Conservation (phyloP, 176 grass and related monocot species). For the Triticum turgidum region DNA sequence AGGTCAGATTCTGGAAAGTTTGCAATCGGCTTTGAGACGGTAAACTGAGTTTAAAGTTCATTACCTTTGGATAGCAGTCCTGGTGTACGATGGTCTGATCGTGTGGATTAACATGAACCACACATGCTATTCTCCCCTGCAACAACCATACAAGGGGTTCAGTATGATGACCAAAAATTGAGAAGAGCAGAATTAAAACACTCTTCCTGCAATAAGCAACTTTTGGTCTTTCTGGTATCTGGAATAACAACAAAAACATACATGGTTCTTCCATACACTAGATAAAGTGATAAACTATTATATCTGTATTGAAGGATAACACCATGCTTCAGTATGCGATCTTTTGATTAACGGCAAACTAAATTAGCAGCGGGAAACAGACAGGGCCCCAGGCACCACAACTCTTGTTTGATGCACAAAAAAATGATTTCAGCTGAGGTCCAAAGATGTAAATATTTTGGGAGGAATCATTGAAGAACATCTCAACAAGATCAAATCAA, state of each 20-base stretch:
- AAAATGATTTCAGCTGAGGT: not conserved
- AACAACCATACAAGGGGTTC: slow-evolving; percentile 14
- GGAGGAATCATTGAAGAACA: not conserved
- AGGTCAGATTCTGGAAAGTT: slow-evolving; percentile 18
- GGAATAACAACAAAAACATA: not conserved
- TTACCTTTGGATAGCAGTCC: slow-evolving; percentile 66
- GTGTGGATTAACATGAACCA: slow-evolving; percentile 49
- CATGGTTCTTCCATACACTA: not conserved
- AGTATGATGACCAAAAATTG: not conserved
- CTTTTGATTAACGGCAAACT: not conserved
- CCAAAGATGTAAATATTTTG: not conserved
- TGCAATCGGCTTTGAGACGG: not conserved
- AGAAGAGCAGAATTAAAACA: not conserved
- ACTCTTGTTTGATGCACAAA: not conserved
- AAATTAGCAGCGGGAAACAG: not conserved
- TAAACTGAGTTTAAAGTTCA: not conserved
- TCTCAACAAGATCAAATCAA: slow-evolving; percentile 9
- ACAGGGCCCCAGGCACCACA: not conserved
- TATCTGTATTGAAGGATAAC: not conserved
- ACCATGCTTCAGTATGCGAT: not conserved
- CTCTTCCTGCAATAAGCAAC: not conserved
- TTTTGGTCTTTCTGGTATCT: not conserved
- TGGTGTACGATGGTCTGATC: slow-evolving; percentile 54
- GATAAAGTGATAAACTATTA: not conserved
- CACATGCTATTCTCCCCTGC: slow-evolving; percentile 56